Evolutionary conservation across 352 stramenopile species (phyloP), one percentile per base, ranked within the genome.

Genomic region (Globisporangium nodosum): DNA sequence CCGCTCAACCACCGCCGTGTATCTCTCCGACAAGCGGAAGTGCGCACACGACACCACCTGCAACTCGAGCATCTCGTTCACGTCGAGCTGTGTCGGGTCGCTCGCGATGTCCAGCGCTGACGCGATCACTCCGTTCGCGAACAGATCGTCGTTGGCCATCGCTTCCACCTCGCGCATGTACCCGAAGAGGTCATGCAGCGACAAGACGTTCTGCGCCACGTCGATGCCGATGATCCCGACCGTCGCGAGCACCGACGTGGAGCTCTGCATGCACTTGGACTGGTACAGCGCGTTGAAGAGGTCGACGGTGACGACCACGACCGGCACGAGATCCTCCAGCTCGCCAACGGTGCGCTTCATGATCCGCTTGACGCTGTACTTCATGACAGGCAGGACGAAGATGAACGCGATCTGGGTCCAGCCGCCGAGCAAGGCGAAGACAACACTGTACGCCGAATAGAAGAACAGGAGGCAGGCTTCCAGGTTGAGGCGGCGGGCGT

Each of bases 341-440:
- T 47, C 58, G 5, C 56, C 69, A 37, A 77, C 52, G 1, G 73
- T 39, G 16, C 69, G 66, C 54, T 75, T 81, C 20, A 78, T 50
- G 0, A 57, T 16, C 5, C 21, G 1, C 24, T 57, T 50, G 33
- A 57, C 8, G 6, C 45, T 30, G 13, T 70, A 35, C 13, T 84
- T 84, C 18, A 81, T 62, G 6, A 53, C 31, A 18, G 73, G 71
- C 0, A 84, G 39, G 5, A 76, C 24, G 5, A 54, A 54, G 7
- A 78, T 57, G 47, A 77, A 68, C 2, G 24, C 54, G 13, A 69
- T 11, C 43, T 73, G 62, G 5, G 54, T 53, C 20, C 56, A 2
- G 5, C 40, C 45, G 7, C 53, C 52, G 16, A 78, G 52, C 2
- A 45, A 49, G 1, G 61, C 54, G 48, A 74, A 83, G 5, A 65